Percentiles rank a stretch among this genome's conserved stretches.
Conservation (phyloP, 306 rosid genomes). For the Psophocarpus tetragonolobus region DNA sequence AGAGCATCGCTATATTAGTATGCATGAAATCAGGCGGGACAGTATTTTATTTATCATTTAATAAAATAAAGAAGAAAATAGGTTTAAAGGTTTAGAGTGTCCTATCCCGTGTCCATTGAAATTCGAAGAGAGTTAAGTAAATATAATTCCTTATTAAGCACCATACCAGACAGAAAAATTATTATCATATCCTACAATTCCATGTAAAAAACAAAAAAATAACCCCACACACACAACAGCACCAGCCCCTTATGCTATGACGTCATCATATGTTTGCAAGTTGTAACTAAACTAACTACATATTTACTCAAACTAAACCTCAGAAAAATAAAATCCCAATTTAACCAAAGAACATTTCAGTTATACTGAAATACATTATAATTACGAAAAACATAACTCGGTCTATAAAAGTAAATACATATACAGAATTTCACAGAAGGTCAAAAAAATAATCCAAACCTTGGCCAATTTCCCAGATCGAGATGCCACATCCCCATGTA, state of each 20-base stretch:
- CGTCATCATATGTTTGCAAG: not conserved
- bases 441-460: conserved; percentile 93
- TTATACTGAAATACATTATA: not conserved
- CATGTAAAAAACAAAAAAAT: no score
- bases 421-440: conserved; percentile 49
- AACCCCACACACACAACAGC: not conserved
- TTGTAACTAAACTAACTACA: not conserved
- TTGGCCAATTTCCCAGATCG: conserved; percentile 98
- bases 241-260: not conserved
- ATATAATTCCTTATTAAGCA: no score
- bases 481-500: conserved; percentile 86
- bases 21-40: no score
- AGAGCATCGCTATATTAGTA: no score
- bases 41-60: no score
- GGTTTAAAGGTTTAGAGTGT: no score
- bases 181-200: no score
- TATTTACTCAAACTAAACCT: not conserved
- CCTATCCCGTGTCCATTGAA: no score
- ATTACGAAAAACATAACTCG: not conserved
- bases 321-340: not conserved
- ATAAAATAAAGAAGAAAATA: no score
- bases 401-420: not conserved
- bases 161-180: no score
- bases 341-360: not conserved
- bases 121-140: no score